Percentiles rank a stretch among this genome's conserved stretches.
Conservation (phyloP, 441 rosid genomes). For the Bocquillonia castaneifolia region DNA sequence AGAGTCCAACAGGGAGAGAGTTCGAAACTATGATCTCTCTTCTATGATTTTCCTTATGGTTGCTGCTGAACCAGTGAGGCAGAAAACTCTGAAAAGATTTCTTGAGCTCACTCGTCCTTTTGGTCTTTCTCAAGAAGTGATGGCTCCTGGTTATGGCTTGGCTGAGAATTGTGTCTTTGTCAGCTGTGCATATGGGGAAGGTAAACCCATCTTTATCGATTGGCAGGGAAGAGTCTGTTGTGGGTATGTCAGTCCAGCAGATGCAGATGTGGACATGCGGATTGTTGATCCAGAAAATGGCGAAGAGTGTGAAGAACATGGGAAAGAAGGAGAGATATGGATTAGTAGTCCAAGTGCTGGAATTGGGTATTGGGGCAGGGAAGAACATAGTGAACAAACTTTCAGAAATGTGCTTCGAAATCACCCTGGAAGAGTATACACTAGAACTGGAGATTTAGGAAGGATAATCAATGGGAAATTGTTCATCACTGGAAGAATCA, state of each 20-base stretch:
- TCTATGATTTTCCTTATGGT: conserved; percentile 65
- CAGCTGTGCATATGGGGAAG: conserved; percentile 61
- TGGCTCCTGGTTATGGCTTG: conserved; percentile 83
- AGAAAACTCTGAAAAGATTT: conserved; percentile 50
- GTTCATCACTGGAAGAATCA: conserved; percentile 75
- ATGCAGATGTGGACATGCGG: conserved; percentile 49
- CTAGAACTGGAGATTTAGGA: conserved; percentile 67
- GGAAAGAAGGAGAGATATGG: conserved; percentile 73
- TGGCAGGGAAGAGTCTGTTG: conserved; percentile 74
- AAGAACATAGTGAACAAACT: conserved; percentile 44
- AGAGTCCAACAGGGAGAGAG: conserved; percentile 43
- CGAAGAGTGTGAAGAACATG: conserved; percentile 43
- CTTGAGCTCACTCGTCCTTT: conserved; percentile 52
- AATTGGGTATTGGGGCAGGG: conserved; percentile 66
- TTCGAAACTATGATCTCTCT: conserved; percentile 46
- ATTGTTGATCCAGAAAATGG: conserved; percentile 46
- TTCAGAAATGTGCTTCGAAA: conserved; percentile 46
- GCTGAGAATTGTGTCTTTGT: conserved; percentile 77
- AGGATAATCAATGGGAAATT: conserved; percentile 51
- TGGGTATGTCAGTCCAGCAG: conserved; percentile 39
- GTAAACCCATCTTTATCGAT: conserved; percentile 52
- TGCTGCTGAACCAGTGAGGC: conserved; percentile 77
- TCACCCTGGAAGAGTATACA: conserved; percentile 43
- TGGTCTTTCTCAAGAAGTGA: conserved; percentile 53
- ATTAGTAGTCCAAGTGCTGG: conserved; percentile 64